Evolutionary conservation across 164 flowering plant genomes (phyloP).

Genomic region (Stephania yunnanensis): DNA sequence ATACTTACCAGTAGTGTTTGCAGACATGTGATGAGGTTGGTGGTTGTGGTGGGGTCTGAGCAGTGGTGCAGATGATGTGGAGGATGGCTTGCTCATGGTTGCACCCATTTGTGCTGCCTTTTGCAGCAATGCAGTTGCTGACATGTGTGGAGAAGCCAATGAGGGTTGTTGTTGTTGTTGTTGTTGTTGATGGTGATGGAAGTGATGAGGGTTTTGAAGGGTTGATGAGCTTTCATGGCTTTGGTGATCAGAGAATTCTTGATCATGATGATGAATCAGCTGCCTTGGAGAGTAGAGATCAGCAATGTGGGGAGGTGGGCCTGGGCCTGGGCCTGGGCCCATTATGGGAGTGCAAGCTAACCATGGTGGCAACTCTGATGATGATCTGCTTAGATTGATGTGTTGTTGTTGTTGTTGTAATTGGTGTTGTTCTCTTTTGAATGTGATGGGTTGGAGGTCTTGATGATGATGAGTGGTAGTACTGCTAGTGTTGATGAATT

Average conservation of each 20-base stretch:
- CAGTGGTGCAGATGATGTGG: slow-evolving; percentile 16
- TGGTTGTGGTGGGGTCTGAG: slow-evolving; percentile 34
- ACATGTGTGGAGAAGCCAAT: slow-evolving; percentile 53
- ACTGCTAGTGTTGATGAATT: slow-evolving; percentile 15
- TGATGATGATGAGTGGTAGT: slow-evolving; percentile 5
- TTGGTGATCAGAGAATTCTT: slow-evolving; percentile 17
- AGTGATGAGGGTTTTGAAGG: slow-evolving; percentile 21
- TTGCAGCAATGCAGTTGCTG: slow-evolving; percentile 95
- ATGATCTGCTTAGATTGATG: slow-evolving; percentile 15
- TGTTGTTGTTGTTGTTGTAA: slow-evolving; percentile 21
- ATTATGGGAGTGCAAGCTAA: slow-evolving; percentile 28
- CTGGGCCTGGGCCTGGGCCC: slow-evolving; percentile 4
- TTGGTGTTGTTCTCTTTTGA: slow-evolving; percentile 41
- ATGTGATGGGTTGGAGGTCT: slow-evolving; percentile 27
- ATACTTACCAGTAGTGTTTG: slow-evolving; percentile 12
- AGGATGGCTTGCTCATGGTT: slow-evolving; percentile 36
- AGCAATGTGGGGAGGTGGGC: slow-evolving; percentile 23
- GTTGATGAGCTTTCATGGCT: slow-evolving; percentile 5
- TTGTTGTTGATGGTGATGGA: slow-evolving; percentile 3
- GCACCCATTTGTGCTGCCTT: slow-evolving; percentile 96
- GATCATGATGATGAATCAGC: neutral
- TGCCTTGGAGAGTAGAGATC: slow-evolving; percentile 23
- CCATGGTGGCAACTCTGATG: slow-evolving; percentile 52
- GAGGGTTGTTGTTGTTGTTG: slow-evolving; percentile 1
- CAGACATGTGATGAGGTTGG: slow-evolving; percentile 44